Conservation (phyloP, 768 basidiomycete species). For the Lentinula raphanica region DNA sequence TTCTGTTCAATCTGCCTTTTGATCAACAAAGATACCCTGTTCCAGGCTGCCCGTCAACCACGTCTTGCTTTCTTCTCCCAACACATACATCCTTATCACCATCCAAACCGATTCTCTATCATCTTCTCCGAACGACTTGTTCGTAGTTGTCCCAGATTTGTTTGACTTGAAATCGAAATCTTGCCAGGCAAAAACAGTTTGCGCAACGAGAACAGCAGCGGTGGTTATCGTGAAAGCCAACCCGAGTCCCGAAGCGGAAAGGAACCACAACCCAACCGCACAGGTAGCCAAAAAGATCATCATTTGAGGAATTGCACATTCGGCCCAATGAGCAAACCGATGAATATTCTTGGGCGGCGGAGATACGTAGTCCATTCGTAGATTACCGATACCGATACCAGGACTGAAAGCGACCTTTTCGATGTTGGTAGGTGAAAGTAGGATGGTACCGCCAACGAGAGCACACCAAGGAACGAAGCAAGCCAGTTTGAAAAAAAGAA, state of each 20-base stretch:
- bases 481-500: slow-evolving; percentile 19
- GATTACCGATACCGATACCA: slow-evolving; percentile 13
- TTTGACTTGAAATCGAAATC: slow-evolving; percentile 19
- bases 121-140: slow-evolving; percentile 1
- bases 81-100: neutral
- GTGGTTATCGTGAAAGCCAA: slow-evolving; percentile 12
- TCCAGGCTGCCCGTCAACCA: neutral
- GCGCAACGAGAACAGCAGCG: slow-evolving; percentile 22
- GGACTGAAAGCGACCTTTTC: slow-evolving; percentile 30
- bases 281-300: slow-evolving; percentile 31
- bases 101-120: slow-evolving; percentile 3
- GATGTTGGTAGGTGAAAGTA: slow-evolving; percentile 32
- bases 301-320: slow-evolving; percentile 32
- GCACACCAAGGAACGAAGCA: slow-evolving; percentile 43
- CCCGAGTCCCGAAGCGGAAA: neutral
- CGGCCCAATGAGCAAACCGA: slow-evolving; percentile 37
- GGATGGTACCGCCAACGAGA: slow-evolving; percentile 36
- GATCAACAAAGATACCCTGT: neutral
- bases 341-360: slow-evolving; percentile 25
- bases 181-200: slow-evolving; percentile 31
- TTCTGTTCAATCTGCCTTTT: too few species aligned
- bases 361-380: slow-evolving; percentile 14
- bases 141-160: neutral
- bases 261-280: slow-evolving; percentile 20
- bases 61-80: slow-evolving; percentile 1